Base-by-base conservation (phyloP, 169 alveolate species). In the Eimeria acervulina region DNA sequence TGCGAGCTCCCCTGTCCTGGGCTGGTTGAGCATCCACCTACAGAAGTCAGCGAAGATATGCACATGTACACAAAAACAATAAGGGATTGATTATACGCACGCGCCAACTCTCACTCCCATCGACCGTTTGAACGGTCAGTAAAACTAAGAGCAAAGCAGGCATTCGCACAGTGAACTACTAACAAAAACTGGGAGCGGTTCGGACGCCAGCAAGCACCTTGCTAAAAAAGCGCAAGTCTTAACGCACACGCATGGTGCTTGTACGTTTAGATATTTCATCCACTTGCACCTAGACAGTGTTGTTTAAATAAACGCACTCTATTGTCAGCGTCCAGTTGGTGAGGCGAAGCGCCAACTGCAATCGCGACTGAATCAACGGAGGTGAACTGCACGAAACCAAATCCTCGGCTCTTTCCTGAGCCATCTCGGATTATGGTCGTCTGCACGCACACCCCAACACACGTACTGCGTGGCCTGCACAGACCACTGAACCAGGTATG, bases 11-110 rank as follows among this genome's bases (percentile, higher is more conserved):
- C 36, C 94, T 52, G 63, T 87, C 94, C 28, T 87, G 94, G 21
- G 94, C 94, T 12, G 94, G 94, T 52, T 87, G 94, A 10, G 94
- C 94, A 31, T 87, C 94, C 59, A 87, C 94, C 94, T 87, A 23
- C 94, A 87, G 59, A 21, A 38, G 47, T 4, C 90, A 81, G 17
- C 66, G 17, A 28, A 55, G 23, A 51, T 8, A 47, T 47, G 26
- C 38, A 36, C 31, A 87, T 44, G 66, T 68, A 33, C 31, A 26
- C 33, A n/a, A 2, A 21, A 6, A 21, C 44, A 51, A 36, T 6
- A 72, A 17, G 12, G 28, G 40, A 15, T 23, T 21, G 7, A 76
- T 23, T 23, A 10, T n/a, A 31, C 26, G n/a, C 80, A 15, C 19
- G 47, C 12, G 47, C 47, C 80, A 68, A 68, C 47, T 31, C 44